These are phyloP conservation scores for Blastobotrys peoriensis DNA, from an alignment of 805 yeast genomes.

Conservation along the genomic window DNA sequence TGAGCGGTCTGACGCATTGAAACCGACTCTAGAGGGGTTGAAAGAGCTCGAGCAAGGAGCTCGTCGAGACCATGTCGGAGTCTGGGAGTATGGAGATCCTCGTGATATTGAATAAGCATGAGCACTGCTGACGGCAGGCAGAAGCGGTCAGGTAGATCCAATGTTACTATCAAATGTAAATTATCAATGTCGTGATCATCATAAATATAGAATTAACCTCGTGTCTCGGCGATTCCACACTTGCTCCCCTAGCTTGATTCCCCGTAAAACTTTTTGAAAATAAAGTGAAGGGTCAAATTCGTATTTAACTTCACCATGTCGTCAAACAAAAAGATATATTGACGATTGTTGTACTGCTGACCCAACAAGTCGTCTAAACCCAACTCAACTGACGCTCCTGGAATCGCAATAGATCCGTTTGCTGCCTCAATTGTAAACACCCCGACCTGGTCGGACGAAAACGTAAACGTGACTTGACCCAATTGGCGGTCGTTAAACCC, in stretches of 20 bases:
- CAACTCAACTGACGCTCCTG: slow-evolving; percentile 46
- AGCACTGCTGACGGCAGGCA: too few species aligned
- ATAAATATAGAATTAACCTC: too few species aligned
- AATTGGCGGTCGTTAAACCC: slow-evolving; percentile 45
- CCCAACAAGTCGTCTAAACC: slow-evolving; percentile 67
- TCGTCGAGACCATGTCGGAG: slow-evolving; percentile 47
- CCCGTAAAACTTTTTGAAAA: slow-evolving; percentile 72
- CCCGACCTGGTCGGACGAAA: slow-evolving; percentile 70
- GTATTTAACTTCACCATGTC: slow-evolving; percentile 67
- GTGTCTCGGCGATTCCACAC: too few species aligned
- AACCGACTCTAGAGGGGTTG: slow-evolving; percentile 36
- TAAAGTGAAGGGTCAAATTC: slow-evolving; percentile 57
- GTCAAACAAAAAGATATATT: slow-evolving; percentile 52
- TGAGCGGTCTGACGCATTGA: slow-evolving; percentile 30
- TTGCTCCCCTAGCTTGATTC: slow-evolving; percentile 16
- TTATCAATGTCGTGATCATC: too few species aligned
- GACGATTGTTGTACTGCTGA: slow-evolving; percentile 63
- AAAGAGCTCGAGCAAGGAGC: slow-evolving; percentile 44
- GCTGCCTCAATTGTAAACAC: slow-evolving; percentile 70
- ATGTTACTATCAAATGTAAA: too few species aligned
- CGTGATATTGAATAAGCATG: slow-evolving; percentile 54
- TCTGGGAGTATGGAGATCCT: slow-evolving; percentile 75
- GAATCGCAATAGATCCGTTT: slow-evolving; percentile 54
- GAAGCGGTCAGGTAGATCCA: too few species aligned
- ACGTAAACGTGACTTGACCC: slow-evolving; percentile 66